Evolutionary conservation across 768 basidiomycete species (phyloP).

Genomic region (Mycena latifolia): DNA sequence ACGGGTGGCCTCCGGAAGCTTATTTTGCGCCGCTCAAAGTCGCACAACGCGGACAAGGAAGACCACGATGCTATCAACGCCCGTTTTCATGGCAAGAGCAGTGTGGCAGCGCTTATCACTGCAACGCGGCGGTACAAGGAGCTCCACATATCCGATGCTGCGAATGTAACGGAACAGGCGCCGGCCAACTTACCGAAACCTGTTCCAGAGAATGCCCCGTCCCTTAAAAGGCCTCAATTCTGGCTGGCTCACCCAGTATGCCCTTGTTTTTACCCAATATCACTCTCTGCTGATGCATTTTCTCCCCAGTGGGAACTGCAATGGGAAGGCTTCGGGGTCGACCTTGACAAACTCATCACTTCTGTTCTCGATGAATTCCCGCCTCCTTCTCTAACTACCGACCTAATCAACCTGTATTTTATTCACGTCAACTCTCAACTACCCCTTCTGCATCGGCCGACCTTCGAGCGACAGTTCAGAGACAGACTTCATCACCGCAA

Average conservation of each 20-base stretch:
- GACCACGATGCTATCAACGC: slow-evolving; percentile 52
- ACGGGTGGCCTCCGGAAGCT: slow-evolving; percentile 51
- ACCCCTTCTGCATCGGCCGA: slow-evolving; percentile 79
- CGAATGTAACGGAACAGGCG: slow-evolving; percentile 30
- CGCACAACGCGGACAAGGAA: slow-evolving; percentile 36
- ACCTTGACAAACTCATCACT: slow-evolving; percentile 46
- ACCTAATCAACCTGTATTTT: slow-evolving; percentile 80
- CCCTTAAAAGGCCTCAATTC: slow-evolving; percentile 55
- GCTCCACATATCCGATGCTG: slow-evolving; percentile 58
- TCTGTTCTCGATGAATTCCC: slow-evolving; percentile 65
- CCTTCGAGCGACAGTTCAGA: slow-evolving; percentile 73
- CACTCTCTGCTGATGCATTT: neutral
- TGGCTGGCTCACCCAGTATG: slow-evolving; percentile 72
- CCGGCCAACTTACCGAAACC: slow-evolving; percentile 16
- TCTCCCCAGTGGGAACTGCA: slow-evolving; percentile 67
- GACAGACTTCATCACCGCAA: slow-evolving; percentile 66
- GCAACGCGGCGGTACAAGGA: slow-evolving; percentile 65
- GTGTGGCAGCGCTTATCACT: slow-evolving; percentile 66
- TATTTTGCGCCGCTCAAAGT: slow-evolving; percentile 51
- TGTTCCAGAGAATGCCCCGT: slow-evolving; percentile 39
- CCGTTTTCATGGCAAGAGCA: slow-evolving; percentile 75
- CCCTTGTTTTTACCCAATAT: neutral
- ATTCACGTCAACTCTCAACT: slow-evolving; percentile 65
- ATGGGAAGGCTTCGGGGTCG: slow-evolving; percentile 58
- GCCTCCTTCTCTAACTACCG: slow-evolving; percentile 66